A percentile compares a stretch with the other conserved stretches of the same genome.
Evolutionary conservation across 305 asterid genomes (phyloP).

Genomic region (Fraxinus angustifolia): DNA sequence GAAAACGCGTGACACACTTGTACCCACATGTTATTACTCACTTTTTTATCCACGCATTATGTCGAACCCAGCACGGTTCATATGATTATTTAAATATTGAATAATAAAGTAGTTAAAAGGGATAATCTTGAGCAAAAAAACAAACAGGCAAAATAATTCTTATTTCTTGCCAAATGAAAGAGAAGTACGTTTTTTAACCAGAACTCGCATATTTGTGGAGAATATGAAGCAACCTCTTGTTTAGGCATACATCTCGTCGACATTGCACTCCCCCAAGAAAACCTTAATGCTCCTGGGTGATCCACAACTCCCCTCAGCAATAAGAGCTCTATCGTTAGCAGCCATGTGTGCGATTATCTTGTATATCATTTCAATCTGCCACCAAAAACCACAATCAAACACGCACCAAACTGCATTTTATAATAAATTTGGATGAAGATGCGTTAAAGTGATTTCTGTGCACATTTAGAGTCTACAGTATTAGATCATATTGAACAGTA

Average conservation of each 20-base stretch:
- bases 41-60: not conserved
- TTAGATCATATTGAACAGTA: not conserved
- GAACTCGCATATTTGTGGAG: not conserved
- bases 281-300: slow-evolving; percentile 90
- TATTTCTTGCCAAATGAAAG: not conserved
- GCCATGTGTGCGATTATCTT: slow-evolving; percentile 95
- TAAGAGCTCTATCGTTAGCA: slow-evolving; percentile 95
- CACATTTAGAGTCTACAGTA: not conserved
- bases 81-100: not conserved
- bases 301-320: slow-evolving; percentile 96
- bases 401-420: not conserved
- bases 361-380: slow-evolving; percentile 97
- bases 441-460: not conserved
- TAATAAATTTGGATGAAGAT: not conserved
- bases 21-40: not conserved
- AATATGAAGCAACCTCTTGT: not conserved
- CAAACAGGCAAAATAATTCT: not conserved
- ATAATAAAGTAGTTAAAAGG: not conserved
- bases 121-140: slow-evolving; percentile 23
- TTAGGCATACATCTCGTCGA: slow-evolving; percentile 70
- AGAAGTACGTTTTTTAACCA: not conserved
- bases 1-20: not conserved
- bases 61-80: no score
- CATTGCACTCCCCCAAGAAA: slow-evolving; percentile 88
- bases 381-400: not conserved